phyloP scores from a whole-genome alignment of 495 filamentous ascomycete genomes.

The Usnea hakonensis region DNA sequence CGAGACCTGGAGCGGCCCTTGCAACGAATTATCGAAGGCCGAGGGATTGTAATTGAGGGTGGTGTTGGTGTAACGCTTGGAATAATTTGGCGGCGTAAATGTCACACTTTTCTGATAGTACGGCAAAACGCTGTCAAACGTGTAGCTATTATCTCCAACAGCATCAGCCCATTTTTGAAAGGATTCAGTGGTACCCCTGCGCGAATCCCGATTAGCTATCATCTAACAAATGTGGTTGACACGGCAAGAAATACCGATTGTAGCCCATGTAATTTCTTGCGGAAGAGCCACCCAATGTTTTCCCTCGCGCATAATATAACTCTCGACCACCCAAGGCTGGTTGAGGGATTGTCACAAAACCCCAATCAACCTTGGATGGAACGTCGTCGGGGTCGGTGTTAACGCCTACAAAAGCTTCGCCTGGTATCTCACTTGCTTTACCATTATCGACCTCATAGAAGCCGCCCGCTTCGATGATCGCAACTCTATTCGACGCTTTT shows the following conservation, averaged over 20 bases:
- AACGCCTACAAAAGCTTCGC: constrained; percentile 30
- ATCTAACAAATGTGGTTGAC: not conserved
- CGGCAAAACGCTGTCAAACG: constrained; percentile 45
- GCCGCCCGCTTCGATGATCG: constrained; percentile 52
- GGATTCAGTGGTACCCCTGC: constrained; percentile 22
- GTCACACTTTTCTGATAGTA: constrained; percentile 41
- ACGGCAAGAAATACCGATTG: constrained; percentile 33
- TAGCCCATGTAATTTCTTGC: constrained; percentile 27
- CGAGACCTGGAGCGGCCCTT: constrained; percentile 33
- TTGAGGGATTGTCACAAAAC: constrained; percentile 37
- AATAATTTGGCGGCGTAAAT: constrained; percentile 25
- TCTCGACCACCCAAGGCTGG: constrained; percentile 26
- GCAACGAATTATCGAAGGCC: constrained; percentile 19
- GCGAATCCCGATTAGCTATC: not conserved
- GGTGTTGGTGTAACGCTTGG: constrained; percentile 15
- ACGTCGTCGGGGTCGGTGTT: constrained; percentile 20
- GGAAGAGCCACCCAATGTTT: constrained; percentile 25
- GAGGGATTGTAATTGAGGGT: constrained; percentile 26
- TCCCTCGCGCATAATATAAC: constrained; percentile 33
- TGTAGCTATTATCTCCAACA: constrained; percentile 49
- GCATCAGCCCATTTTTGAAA: constrained; percentile 49
- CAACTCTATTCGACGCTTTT: constrained; percentile 29
- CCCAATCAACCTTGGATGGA: constrained; percentile 43
- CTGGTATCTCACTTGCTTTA: not conserved
- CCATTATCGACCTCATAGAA: constrained; percentile 45